Percentiles rank a stretch among this genome's conserved stretches.
These are phyloP conservation scores for Rosellinia necatrix DNA, from an alignment of 2,329 filamentous ascomycete species.

Conservation along the genomic window DNA sequence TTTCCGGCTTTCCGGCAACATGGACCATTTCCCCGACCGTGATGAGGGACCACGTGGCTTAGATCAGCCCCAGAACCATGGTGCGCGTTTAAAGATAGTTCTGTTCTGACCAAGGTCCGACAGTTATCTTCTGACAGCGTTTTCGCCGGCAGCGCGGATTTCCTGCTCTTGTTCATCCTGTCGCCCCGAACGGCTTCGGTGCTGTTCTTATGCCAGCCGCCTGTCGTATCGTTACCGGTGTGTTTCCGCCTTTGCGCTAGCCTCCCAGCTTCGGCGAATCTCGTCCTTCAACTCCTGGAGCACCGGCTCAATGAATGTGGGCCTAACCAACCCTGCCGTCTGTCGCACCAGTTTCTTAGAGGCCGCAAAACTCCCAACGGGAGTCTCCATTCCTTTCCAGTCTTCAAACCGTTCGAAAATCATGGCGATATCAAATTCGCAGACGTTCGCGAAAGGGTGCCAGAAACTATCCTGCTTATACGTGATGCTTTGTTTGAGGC, in stretches of 20 bases:
- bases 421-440: conserved; percentile 30
- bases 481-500: conserved; percentile 25
- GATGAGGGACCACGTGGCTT: background rate
- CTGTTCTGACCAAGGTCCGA: background rate
- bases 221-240: background rate
- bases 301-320: conserved; percentile 29
- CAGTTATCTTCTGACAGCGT: background rate
- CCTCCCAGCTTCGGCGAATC: conserved; percentile 26
- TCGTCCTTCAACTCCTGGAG: conserved; percentile 27
- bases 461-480: conserved; percentile 30
- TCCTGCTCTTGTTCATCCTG: background rate
- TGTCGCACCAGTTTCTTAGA: conserved; percentile 28
- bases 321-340: conserved; percentile 25
- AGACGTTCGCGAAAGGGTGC: conserved; percentile 29
- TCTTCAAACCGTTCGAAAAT: conserved; percentile 27
- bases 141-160: background rate
- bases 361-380: conserved; percentile 18
- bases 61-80: background rate
- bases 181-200: background rate
- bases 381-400: conserved; percentile 26
- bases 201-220: background rate
- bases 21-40: background rate
- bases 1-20: background rate
- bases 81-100: background rate
- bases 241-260: background rate